A percentile compares a stretch with the other conserved stretches of the same genome.
These are phyloP conservation scores for Venturia nashicola DNA, from an alignment of 2,329 filamentous ascomycete species.

Conservation along the genomic window DNA sequence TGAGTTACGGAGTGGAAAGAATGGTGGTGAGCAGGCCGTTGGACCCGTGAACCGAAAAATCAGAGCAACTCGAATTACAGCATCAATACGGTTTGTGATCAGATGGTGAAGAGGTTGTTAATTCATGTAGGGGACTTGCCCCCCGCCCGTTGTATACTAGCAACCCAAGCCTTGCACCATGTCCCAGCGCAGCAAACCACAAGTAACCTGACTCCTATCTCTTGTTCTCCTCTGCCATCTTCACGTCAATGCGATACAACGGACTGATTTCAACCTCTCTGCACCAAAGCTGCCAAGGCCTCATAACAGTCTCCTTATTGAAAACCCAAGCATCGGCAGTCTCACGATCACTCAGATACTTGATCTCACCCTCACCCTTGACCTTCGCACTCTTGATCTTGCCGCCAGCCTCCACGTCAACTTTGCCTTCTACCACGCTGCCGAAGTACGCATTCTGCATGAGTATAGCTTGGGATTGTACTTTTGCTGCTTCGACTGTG, in stretches of 20 bases:
- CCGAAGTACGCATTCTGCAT: constrained; percentile 23
- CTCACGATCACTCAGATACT: constrained; percentile 30
- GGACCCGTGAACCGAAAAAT: too few relatives aligned
- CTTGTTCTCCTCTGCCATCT: constrained; percentile 1
- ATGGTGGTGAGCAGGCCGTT: too few relatives aligned
- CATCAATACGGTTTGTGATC: too few relatives aligned
- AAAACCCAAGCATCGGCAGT: constrained; percentile 28
- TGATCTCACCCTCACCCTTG: constrained; percentile 27
- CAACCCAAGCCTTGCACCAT: too few relatives aligned
- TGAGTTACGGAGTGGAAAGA: too few relatives aligned
- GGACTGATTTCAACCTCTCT: constrained; percentile 27
- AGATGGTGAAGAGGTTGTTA: too few relatives aligned
- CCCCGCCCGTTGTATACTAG: too few relatives aligned
- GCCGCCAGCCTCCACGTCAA: constrained; percentile 24
- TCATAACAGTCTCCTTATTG: constrained; percentile 20
- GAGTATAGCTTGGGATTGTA: constrained; percentile 26
- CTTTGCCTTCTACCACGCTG: constrained; percentile 25
- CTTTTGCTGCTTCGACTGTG: constrained; percentile 26
- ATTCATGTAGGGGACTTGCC: too few relatives aligned
- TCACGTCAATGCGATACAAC: constrained; percentile 27
- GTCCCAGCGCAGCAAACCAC: neutral
- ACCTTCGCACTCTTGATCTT: constrained; percentile 29
- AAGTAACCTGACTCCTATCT: too few relatives aligned
- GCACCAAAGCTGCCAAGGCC: constrained; percentile 32
- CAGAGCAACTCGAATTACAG: too few relatives aligned